Evolutionary conservation across 1,139 yeast species (phyloP).

Genomic region (Kurtzmaniella quercitrusa): DNA sequence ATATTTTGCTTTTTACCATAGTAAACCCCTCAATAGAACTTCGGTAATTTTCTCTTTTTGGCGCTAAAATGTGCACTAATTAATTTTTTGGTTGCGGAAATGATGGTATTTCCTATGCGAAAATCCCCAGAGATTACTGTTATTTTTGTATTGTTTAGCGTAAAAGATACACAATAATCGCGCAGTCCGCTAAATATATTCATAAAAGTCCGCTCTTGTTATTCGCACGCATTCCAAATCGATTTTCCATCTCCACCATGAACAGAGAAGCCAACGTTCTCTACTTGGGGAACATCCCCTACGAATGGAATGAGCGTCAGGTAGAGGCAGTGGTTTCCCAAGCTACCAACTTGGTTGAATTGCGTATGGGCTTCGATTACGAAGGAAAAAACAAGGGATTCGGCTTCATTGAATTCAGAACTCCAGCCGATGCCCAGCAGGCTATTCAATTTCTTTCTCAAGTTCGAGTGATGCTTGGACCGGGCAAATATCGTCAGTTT

Average conservation of each 20-base stretch:
- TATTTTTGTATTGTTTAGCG: too few relatives aligned
- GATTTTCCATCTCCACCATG: neutral
- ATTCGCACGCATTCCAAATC: neutral
- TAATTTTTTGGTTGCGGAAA: too few relatives aligned
- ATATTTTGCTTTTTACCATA: too few relatives aligned
- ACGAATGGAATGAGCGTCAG: conserved; percentile 58
- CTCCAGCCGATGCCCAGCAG: conserved; percentile 47
- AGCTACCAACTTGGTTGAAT: conserved; percentile 59
- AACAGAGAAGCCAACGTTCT: conserved; percentile 14
- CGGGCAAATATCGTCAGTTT: conserved; percentile 33
- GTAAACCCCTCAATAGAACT: too few relatives aligned
- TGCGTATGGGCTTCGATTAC: conserved; percentile 58
- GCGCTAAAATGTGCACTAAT: too few relatives aligned
- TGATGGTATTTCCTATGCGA: too few relatives aligned
- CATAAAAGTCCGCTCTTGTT: neutral
- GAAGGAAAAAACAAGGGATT: conserved; percentile 64
- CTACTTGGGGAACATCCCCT: conserved; percentile 61
- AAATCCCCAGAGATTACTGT: too few relatives aligned
- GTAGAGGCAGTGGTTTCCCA: conserved; percentile 61
- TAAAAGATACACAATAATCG: too few relatives aligned
- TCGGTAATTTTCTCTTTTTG: too few relatives aligned
- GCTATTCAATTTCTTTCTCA: conserved; percentile 44
- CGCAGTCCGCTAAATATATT: neutral
- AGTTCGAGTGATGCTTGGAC: conserved; percentile 37
- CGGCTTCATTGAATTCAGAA: conserved; percentile 57